Evolutionary conservation across 2,329 filamentous ascomycete genomes (phyloP), one percentile per base, ranked within the genome.

Genomic region (Exophiala sp.): DNA sequence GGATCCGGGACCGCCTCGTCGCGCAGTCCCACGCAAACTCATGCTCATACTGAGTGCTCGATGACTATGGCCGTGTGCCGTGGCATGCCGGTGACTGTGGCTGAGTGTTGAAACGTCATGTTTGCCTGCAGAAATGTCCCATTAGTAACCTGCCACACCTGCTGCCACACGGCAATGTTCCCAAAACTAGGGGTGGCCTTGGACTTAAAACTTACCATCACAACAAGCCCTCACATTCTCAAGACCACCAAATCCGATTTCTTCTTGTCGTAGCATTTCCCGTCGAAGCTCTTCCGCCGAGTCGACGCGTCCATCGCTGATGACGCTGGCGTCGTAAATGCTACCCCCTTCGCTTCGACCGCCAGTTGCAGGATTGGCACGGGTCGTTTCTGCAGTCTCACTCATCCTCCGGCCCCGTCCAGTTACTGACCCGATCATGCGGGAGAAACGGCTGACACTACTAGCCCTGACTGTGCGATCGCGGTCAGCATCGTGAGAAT

Each of bases 221-320:
- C 93, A 98, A 72, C 93, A 98, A 52, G 91, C 90, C 65, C 93
- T 79, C 58, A 98, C 93, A 67, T 98, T 96, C 75, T 97, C 91
- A 62, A 97, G 76, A 55, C 83, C 78, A 21, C 83, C 75, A 59
- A 90, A 86, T 46, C 81, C 75, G 62, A 91, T 85, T 64, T 89
- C 83, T 56, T 80, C 66, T 46, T 72, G 67, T 42, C 69, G 76
- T 69, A 91, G 86, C 61, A 91, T 87, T 57, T 90, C 82, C 57
- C 83, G 78, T 49, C 88, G 77, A 50, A 95, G 67, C 64, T 96
- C 88, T 67, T 95, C 88, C 2, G 86, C 86, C 62, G 84, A 88
- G 64, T 91, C 86, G 57, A 84, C 81, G 13, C 63, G 66, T 30
- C 48, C 52, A 35, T 62, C 60, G 43, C 55, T 58, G 38, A 65